These are phyloP conservation scores for Cutaneotrichosporon sp. DNA, from an alignment of 1,284 basidiomycete species.

Conservation along the genomic window DNA sequence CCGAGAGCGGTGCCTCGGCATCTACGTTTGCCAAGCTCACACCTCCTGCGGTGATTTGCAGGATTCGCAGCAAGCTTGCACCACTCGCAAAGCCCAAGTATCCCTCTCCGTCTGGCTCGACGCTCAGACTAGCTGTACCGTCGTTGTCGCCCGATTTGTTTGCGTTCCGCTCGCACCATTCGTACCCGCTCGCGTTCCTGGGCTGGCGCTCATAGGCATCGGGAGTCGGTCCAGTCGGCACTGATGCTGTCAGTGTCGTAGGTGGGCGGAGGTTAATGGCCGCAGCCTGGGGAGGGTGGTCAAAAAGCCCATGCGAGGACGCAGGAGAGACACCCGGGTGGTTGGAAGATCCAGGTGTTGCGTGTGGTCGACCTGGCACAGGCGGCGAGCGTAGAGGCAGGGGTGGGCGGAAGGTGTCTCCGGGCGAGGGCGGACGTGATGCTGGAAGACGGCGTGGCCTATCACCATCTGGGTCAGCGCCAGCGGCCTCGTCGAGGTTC, in stretches of 20 bases:
- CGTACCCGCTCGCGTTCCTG: conserved; percentile 17
- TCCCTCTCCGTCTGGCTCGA: conserved; percentile 23
- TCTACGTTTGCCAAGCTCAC: conserved; percentile 1
- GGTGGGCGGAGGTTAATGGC: not conserved
- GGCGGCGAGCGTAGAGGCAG: not conserved
- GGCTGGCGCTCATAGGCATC: conserved; percentile 18
- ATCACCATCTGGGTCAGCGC: conserved; percentile 1
- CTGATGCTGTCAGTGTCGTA: not conserved
- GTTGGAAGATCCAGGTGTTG: not conserved
- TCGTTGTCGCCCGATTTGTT: conserved; percentile 12
- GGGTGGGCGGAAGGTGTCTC: not conserved
- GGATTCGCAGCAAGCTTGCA: conserved; percentile 22
- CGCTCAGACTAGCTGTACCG: conserved; percentile 23
- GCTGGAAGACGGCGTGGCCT: not conserved
- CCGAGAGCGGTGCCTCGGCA: not conserved
- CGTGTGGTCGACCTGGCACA: not conserved
- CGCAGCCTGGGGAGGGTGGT: conserved; percentile 5
- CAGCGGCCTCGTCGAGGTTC: conserved; percentile 6
- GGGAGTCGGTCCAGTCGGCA: conserved; percentile 4
- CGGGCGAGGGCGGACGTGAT: not conserved
- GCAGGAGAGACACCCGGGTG: conserved; percentile 1
- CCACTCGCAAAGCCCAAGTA: conserved; percentile 28
- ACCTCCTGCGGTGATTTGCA: conserved; percentile 20
- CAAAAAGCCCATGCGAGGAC: not conserved
- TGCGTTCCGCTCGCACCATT: conserved; percentile 19